Base-by-base conservation (phyloP, 441 rosid genomes). In the Rhodomyrtus psidioides region DNA sequence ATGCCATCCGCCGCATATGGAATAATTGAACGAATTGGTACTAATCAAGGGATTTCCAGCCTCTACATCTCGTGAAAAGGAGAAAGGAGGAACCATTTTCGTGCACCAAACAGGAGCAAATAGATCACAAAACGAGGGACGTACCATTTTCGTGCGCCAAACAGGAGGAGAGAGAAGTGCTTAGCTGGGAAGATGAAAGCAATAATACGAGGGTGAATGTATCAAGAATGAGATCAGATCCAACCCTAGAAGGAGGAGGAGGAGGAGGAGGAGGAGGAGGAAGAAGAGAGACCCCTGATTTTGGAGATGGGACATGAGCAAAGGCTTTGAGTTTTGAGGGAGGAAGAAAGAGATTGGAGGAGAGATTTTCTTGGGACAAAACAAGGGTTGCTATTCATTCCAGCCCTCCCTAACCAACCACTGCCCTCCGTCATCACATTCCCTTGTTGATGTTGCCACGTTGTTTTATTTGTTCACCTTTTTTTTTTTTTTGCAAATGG, bases 1-100 rank as follows among this genome's bases (percentile, higher is more conserved):
- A 70, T 70, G 26, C 51, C 49, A 70, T 70, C 79, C 51, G 0
- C n/a, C 49, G 21, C 2, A 10, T 39, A 39, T 23, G 49, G 79
- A 70, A 70, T 70, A 19, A 12, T 6, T 10, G 15, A 21, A 70
- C 79, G 23, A 24, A 39, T 70, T 70, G 79, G 39, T 39, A 70
- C 51, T 24, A 12, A 70, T 70, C 79, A 39, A 1, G n/a, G n/a
- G n/a, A 21, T 39, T 21, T 70, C 79, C 9, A 1, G 79, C 51
- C 79, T 70, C 79, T 70, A 9, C 39, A 34, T 62, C 44, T 21
- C 44, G 12, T 65, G 76, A 65, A 65, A n/a, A n/a, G n/a, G n/a
- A n/a, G n/a, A n/a, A 65, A 42, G 79, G 59, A 53, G 84, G 57
- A 83, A 90, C 89, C 91, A 88, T 89, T 79, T 79, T 87, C n/a